Conservation (phyloP, 192 early-diverging fungal species). For the Coemansia sp. region DNA sequence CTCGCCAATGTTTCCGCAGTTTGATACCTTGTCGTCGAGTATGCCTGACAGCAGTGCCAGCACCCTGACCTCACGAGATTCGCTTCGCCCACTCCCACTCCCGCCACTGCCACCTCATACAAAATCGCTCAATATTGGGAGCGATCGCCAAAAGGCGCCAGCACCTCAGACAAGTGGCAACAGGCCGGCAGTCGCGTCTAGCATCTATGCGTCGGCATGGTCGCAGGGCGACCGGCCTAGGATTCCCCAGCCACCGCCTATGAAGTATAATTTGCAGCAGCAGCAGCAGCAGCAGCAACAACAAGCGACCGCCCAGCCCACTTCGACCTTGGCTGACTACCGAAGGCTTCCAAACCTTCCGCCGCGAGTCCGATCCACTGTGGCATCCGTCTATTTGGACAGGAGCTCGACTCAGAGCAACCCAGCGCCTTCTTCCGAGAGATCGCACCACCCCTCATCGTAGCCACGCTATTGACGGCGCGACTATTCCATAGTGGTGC, state of each 20-base stretch:
- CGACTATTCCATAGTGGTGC: too few relatives aligned
- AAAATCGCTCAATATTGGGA: slow-evolving; percentile 28
- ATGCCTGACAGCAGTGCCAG: background rate
- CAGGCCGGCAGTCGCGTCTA: slow-evolving; percentile 3
- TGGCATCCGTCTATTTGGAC: slow-evolving; percentile 41
- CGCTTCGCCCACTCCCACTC: slow-evolving; percentile 18
- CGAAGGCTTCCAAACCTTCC: slow-evolving; percentile 48
- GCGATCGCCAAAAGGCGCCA: slow-evolving; percentile 8
- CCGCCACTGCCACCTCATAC: slow-evolving; percentile 27
- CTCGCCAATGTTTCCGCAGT: slow-evolving; percentile 25
- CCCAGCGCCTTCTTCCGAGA: slow-evolving; percentile 14
- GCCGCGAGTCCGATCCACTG: slow-evolving; percentile 41
- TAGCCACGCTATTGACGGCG: slow-evolving; percentile 5
- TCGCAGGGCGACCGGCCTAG: slow-evolving; percentile 5
- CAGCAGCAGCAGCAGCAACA: slow-evolving; percentile 34
- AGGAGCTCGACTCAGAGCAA: slow-evolving; percentile 14
- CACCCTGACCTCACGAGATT: slow-evolving; percentile 1
- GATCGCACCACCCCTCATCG: slow-evolving; percentile 20
- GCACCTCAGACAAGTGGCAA: background rate
- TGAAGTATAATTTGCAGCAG: slow-evolving; percentile 41
- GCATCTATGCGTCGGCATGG: background rate
- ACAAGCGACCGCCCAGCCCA: background rate
- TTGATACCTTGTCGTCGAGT: slow-evolving; percentile 18
- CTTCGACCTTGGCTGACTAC: slow-evolving; percentile 24
- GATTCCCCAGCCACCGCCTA: slow-evolving; percentile 33